Evolutionary conservation across 2,329 filamentous ascomycete species (phyloP).

Genomic region (Alternaria gaisen): DNA sequence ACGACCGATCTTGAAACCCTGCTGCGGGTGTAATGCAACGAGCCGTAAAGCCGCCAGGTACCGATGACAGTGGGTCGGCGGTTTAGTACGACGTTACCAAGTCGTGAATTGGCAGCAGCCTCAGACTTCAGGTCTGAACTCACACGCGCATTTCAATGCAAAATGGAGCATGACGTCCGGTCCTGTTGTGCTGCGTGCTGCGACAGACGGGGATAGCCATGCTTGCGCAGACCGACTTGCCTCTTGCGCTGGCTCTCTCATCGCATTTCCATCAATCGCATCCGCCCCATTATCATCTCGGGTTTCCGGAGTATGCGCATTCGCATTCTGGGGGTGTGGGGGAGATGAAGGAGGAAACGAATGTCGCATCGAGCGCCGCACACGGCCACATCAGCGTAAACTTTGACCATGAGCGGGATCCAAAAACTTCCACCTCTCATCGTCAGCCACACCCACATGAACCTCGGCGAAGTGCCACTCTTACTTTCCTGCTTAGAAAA

Average conservation of each 20-base stretch:
- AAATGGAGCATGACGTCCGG: background rate
- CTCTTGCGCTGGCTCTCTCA: background rate
- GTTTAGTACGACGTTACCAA: slow-evolving; percentile 16
- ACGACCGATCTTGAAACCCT: slow-evolving; percentile 20
- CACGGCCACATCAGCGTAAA: slow-evolving; percentile 12
- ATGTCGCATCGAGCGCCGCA: slow-evolving; percentile 12
- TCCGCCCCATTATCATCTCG: background rate
- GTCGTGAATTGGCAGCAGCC: background rate
- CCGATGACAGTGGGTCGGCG: slow-evolving; percentile 18
- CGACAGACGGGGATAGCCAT: slow-evolving; percentile 9
- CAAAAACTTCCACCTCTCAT: slow-evolving; percentile 34
- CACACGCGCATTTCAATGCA: background rate
- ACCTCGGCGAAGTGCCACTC: slow-evolving; percentile 14
- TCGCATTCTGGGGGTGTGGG: slow-evolving; percentile 6
- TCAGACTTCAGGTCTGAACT: background rate
- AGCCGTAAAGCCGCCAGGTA: slow-evolving; percentile 23
- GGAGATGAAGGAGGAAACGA: slow-evolving; percentile 12
- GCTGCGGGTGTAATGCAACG: slow-evolving; percentile 24
- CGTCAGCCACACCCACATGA: slow-evolving; percentile 13
- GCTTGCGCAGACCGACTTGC: slow-evolving; percentile 1
- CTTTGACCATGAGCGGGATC: slow-evolving; percentile 16
- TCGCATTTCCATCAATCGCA: slow-evolving; percentile 15
- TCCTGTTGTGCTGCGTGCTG: background rate
- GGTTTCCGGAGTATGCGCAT: slow-evolving; percentile 5
- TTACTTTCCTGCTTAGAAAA: slow-evolving; percentile 6